A percentile compares a stretch with the other conserved stretches of the same genome.
Evolutionary conservation across 768 basidiomycete species (phyloP).

Genomic region (Pisolithus sp.): DNA sequence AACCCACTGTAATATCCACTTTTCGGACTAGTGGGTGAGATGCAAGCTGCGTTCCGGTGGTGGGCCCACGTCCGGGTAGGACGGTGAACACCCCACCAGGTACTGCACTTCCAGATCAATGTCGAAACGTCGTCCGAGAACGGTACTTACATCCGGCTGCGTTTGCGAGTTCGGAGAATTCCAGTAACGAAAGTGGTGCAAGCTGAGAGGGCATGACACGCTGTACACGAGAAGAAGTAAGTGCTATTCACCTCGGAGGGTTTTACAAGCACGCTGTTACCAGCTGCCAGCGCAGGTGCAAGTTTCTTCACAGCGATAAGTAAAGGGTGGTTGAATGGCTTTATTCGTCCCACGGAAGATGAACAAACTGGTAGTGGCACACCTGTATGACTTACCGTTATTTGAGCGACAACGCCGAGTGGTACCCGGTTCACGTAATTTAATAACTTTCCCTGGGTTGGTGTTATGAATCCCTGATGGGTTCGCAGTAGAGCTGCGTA

Average conservation of each 20-base stretch:
- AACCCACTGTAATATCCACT: conserved; percentile 74
- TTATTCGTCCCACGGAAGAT: neutral
- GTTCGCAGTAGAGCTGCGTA: conserved; percentile 71
- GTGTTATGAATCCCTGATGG: conserved; percentile 60
- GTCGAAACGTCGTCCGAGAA: neutral
- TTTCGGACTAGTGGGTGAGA: conserved; percentile 65
- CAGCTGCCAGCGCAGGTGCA: conserved; percentile 77
- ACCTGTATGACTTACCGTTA: conserved; percentile 50
- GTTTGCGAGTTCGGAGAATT: conserved; percentile 60
- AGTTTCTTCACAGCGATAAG: conserved; percentile 87
- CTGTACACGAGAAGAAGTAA: neutral
- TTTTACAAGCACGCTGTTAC: conserved; percentile 78
- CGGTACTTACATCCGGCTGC: conserved; percentile 56
- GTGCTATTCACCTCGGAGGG: conserved; percentile 56
- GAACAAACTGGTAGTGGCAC: neutral
- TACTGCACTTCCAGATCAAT: conserved; percentile 38
- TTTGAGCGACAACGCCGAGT: conserved; percentile 84
- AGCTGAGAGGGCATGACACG: conserved; percentile 32
- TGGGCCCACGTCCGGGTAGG: conserved; percentile 64
- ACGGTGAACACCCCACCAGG: conserved; percentile 69
- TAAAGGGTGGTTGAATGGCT: conserved; percentile 91
- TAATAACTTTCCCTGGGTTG: conserved; percentile 71
- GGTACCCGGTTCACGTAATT: conserved; percentile 78
- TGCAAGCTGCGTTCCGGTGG: conserved; percentile 59
- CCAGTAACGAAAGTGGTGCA: conserved; percentile 73